A percentile compares a stretch with the other conserved stretches of the same genome.
Conservation (phyloP, 1,284 basidiomycete species). For the Cryptococcus depauperatus region DNA sequence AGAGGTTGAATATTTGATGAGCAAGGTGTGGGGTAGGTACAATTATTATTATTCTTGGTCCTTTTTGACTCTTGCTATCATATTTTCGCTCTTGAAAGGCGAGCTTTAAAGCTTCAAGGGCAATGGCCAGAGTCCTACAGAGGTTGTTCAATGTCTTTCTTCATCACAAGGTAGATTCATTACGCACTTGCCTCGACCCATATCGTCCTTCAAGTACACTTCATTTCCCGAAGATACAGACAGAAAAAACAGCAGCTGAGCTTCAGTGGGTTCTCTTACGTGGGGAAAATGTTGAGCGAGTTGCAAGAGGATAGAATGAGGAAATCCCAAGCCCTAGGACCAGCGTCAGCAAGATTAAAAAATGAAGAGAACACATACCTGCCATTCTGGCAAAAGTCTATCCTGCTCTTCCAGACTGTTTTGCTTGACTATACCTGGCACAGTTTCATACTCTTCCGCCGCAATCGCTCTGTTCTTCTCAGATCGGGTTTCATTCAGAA, state of each 20-base stretch:
- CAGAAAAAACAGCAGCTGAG: slow-evolving; percentile 26
- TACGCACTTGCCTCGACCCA: slow-evolving; percentile 37
- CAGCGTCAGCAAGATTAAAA: background rate
- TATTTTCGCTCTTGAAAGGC: background rate
- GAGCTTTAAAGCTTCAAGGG: slow-evolving; percentile 19
- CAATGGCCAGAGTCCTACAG: slow-evolving; percentile 20
- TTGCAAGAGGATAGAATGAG: background rate
- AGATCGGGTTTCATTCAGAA: too few relatives aligned
- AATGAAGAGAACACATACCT: too few relatives aligned
- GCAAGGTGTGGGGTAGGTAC: slow-evolving; percentile 27
- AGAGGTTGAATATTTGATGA: slow-evolving; percentile 18
- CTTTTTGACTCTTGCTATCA: background rate
- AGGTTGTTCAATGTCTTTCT: background rate
- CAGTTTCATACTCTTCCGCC: too few relatives aligned
- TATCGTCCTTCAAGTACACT: slow-evolving; percentile 28
- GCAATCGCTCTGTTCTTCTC: too few relatives aligned
- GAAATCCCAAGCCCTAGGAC: slow-evolving; percentile 7
- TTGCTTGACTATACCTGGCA: too few relatives aligned
- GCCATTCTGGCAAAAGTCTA: too few relatives aligned
- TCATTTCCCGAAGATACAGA: slow-evolving; percentile 22
- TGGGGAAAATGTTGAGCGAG: slow-evolving; percentile 16
- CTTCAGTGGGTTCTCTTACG: slow-evolving; percentile 22
- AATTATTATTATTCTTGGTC: slow-evolving; percentile 16
- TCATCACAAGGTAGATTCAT: background rate
- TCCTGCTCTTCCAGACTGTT: too few relatives aligned